Percentiles rank a stretch among this genome's conserved stretches.
Conservation (phyloP, 805 yeast species). For the Sugiyamaella valdiviana region DNA sequence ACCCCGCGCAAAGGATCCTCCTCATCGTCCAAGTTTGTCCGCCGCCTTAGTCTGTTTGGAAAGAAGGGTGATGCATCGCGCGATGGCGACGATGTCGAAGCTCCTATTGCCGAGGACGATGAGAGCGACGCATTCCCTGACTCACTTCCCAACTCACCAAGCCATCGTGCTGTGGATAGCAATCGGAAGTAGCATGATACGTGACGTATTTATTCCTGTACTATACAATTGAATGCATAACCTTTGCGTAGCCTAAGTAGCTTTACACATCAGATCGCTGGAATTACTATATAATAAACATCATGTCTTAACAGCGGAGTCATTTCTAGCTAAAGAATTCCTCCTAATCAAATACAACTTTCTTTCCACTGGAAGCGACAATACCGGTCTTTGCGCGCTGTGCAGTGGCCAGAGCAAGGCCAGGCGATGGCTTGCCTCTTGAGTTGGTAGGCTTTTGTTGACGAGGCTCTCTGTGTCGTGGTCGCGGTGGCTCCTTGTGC, state of each 20-base stretch:
- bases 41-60: conserved; percentile 22
- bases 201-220: conserved; percentile 15
- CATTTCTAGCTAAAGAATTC: background rate
- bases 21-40: conserved; percentile 19
- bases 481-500: background rate
- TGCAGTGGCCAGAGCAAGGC: conserved; percentile 81
- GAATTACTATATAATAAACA: too few species aligned
- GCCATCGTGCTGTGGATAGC: background rate
- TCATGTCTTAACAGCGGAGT: too few species aligned
- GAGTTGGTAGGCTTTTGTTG: background rate
- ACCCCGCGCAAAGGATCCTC: conserved; percentile 13
- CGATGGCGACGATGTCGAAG: conserved; percentile 12
- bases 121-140: conserved; percentile 3
- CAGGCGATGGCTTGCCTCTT: conserved; percentile 36
- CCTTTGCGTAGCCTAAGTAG: too few species aligned
- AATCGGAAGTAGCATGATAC: background rate
- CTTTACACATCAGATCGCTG: too few species aligned
- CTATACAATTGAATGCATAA: too few species aligned
- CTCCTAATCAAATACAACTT: conserved; percentile 53
- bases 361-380: conserved; percentile 86
- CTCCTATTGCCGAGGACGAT: conserved; percentile 10
- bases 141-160: background rate
- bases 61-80: conserved; percentile 17
- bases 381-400: conserved; percentile 86
- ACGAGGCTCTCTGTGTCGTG: background rate